Evolutionary conservation across 2,329 filamentous ascomycete species (phyloP).

Genomic region (Daldinia sp.): DNA sequence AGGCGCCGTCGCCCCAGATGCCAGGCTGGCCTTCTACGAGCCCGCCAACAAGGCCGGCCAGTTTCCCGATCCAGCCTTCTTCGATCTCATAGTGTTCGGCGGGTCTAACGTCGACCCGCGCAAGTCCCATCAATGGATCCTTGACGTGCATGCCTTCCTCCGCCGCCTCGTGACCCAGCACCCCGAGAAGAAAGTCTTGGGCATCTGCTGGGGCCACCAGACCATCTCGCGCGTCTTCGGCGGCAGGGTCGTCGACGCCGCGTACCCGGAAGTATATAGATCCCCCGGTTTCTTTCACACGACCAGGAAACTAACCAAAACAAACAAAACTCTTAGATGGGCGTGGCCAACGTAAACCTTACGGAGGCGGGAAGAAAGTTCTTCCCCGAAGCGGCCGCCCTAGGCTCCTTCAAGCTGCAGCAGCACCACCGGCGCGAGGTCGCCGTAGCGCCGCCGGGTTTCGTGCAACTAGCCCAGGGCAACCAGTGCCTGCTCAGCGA

Average conservation of each 20-base stretch:
- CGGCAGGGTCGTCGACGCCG: conserved; percentile 54
- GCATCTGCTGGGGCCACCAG: conserved; percentile 64
- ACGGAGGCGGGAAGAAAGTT: conserved; percentile 55
- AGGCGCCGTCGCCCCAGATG: conserved; percentile 48
- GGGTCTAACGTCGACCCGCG: conserved; percentile 59
- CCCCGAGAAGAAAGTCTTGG: conserved; percentile 53
- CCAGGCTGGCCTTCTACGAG: conserved; percentile 54
- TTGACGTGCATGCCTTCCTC: conserved; percentile 57
- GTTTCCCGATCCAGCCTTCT: conserved; percentile 55
- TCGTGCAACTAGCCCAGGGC: conserved; percentile 53
- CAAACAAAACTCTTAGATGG: conserved; percentile 46
- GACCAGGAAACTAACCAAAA: conserved; percentile 1
- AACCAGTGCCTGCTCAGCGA: conserved; percentile 57
- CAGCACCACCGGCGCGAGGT: conserved; percentile 60
- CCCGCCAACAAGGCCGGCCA: conserved; percentile 50
- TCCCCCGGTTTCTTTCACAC: neutral
- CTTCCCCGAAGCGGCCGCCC: conserved; percentile 49
- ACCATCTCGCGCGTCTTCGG: conserved; percentile 56
- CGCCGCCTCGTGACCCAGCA: conserved; percentile 50
- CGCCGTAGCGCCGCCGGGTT: conserved; percentile 50
- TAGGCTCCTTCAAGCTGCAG: conserved; percentile 51
- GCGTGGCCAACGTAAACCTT: conserved; percentile 53
- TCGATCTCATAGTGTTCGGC: conserved; percentile 59
- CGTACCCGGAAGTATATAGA: conserved; percentile 54
- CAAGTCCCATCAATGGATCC: conserved; percentile 56